Evolutionary conservation across 305 asterid genomes (phyloP), one percentile per base, ranked within the genome.

Genomic region (Solanum chacoense): DNA sequence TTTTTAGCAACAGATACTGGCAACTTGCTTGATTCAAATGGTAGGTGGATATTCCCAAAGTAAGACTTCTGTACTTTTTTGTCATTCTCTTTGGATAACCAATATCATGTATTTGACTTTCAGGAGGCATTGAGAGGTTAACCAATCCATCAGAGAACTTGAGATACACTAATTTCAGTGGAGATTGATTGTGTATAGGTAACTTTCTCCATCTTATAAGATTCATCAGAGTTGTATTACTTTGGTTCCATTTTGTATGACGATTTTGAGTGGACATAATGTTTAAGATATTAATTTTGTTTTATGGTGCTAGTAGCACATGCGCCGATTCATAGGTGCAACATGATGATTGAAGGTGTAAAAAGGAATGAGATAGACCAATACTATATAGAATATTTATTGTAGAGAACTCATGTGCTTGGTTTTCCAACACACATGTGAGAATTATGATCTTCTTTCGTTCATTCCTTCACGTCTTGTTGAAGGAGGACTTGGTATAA

Each of bases 51-150:
- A 89, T 87, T 72, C 74, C 90, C 89, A 80, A 86, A 89, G 89
- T 87, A 63, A 78, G 73, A 40, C 11, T 91, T 87, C 35, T 71
- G 31, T 34, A 3, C 75, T 38, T 90, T 38, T 59, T 37, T 80
- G 40, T 37, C 55, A 29, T 45, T 63, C 42, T 85, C 29, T 7
- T 59, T 2, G 16, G 65, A 14, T 85, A 79, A 89, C 91, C 87
- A 71, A 38, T 50, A 3, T 88, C 18, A 79, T 24, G 24, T 32
- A 12, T 85, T 26, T 37, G 71, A 31, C 78, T 80, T 88, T 84
- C 92, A 95, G 96, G 92, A 89, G 92, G 93, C 88, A 90, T 92
- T 72, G 94, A 91, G 81, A 92, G 93, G 92, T 87, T 93, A 91
- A 93, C 91, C 88, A 91, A 92, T 75, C 93, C 93, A 63, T 89